These are phyloP conservation scores for Beta vulgaris DNA, from an alignment of 148 eudicot species.

Conservation along the genomic window DNA sequence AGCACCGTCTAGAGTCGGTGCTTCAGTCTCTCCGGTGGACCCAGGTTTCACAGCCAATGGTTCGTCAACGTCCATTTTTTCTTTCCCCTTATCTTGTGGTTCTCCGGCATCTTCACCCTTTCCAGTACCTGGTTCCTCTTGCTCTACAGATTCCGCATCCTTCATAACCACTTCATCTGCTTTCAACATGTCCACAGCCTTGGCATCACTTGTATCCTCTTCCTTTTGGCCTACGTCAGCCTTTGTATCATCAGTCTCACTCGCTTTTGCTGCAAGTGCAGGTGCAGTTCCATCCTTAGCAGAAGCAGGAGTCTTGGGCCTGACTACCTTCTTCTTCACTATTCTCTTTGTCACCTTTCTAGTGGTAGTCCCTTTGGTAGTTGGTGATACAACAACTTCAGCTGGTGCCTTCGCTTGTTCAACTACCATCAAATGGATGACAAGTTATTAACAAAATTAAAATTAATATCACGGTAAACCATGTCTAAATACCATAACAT, in stretches of 20 bases:
- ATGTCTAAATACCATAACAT: background rate
- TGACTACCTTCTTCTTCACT: conserved; percentile 43
- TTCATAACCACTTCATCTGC: conserved; percentile 26
- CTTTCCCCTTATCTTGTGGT: conserved; percentile 31
- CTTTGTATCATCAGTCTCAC: conserved; percentile 29
- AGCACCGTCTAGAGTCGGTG: conserved; percentile 14
- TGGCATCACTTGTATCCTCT: conserved; percentile 25
- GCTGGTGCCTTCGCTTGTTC: conserved; percentile 35
- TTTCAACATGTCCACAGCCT: conserved; percentile 23
- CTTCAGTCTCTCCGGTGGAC: conserved; percentile 20
- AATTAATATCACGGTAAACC: background rate
- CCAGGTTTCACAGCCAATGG: conserved; percentile 9
- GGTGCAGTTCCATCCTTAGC: conserved; percentile 37
- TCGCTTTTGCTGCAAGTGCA: conserved; percentile 26
- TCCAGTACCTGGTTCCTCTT: conserved; percentile 26
- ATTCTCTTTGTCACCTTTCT: conserved; percentile 44
- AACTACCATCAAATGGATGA: conserved; percentile 24
- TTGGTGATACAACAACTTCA: conserved; percentile 35
- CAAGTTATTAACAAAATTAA: background rate
- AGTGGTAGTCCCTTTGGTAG: conserved; percentile 29
- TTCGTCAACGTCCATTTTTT: conserved; percentile 29
- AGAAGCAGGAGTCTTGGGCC: conserved; percentile 45
- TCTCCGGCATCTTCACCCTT: conserved; percentile 22
- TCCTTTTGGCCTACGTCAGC: conserved; percentile 28
- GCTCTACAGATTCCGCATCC: conserved; percentile 25